Evolutionary conservation across 352 stramenopile genomes (phyloP), one percentile per base, ranked within the genome.

Genomic region (Phytophthora agathidicida): DNA sequence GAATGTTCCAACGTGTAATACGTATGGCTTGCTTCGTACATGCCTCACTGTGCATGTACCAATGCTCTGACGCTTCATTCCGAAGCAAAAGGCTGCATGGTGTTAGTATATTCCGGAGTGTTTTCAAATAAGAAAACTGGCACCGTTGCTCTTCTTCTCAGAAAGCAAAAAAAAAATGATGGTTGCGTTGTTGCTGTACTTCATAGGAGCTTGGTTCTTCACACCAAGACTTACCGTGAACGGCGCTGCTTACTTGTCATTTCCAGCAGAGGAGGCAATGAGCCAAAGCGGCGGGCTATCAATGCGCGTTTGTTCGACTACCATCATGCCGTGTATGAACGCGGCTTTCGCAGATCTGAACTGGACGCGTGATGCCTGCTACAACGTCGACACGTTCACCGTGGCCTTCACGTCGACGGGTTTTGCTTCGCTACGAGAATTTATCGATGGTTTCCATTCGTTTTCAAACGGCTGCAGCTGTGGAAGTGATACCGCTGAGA

Each of bases 351-450:
- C 26, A 5, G 37, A 52, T 20, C 27, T 45, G 20, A 62, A 72
- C 47, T 75, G 61, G 61, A 56, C 60, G 8, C 43, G 48, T 17
- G 66, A 69, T 23, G 50, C 62, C 13, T 65, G 38, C 41, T 36
- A 60, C 27, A 78, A 73, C 31, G 65, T 60, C 41, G 56, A 65
- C 26, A 68, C 37, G 16, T 78, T 78, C 30, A 54, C 42, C 2
- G 19, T 54, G 9, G 55, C 53, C 2, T 79, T 81, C 17, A 42
- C 41, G 11, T 41, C 35, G 2, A 60, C 48, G n/a, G 44, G 44
- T 26, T 65, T 65, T 48, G 37, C 33, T 23, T 68, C 52, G 2
- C 49, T 80, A 20, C 32, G 44, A n/a, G n/a, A 46, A 14, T 42
- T 80, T 19, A 60, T 81, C 17, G 59, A 80, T 42, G 20, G 45